Evolutionary conservation across 192 early-diverging fungal species (phyloP).

Genomic region (Coemansia sp.): DNA sequence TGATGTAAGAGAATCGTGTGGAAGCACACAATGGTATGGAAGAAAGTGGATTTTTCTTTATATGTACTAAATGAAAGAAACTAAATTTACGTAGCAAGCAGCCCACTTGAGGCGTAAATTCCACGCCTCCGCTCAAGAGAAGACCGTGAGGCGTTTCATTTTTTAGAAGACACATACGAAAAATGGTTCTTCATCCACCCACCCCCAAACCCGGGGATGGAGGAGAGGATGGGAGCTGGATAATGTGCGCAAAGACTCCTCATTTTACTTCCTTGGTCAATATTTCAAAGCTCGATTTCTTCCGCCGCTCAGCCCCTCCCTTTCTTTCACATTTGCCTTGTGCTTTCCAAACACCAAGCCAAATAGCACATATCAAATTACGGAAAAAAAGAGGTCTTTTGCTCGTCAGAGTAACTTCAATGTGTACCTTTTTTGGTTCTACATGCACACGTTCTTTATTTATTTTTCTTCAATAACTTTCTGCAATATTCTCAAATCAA

Average conservation of each 20-base stretch:
- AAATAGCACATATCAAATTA: not conserved
- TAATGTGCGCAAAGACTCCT: slow-evolving; percentile 4
- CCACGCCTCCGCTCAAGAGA: not conserved
- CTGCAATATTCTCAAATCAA: slow-evolving; percentile 1
- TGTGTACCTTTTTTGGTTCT: slow-evolving; percentile 1
- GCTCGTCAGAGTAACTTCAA: not conserved
- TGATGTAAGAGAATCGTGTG: not conserved
- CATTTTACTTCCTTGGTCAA: not conserved
- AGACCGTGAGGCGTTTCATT: slow-evolving; percentile 5
- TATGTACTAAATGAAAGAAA: not conserved
- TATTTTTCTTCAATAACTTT: not conserved
- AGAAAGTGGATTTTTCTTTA: not conserved
- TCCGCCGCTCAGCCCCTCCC: not conserved
- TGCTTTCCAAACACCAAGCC: slow-evolving; percentile 1
- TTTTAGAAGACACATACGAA: not conserved
- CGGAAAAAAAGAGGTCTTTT: not conserved
- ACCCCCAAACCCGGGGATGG: slow-evolving; percentile 11
- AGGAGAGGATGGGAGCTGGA: slow-evolving; percentile 9
- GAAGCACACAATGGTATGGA: not conserved
- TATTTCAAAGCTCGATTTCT: not conserved
- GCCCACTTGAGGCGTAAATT: not conserved
- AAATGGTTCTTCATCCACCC: slow-evolving; percentile 3
- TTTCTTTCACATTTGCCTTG: not conserved
- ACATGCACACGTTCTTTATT: not conserved
- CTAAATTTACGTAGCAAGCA: not conserved